Percentiles rank a stretch among this genome's conserved stretches.
These are phyloP conservation scores for Oligophagozyma castellii DNA, from an alignment of 1,139 yeast genomes.

Conservation along the genomic window DNA sequence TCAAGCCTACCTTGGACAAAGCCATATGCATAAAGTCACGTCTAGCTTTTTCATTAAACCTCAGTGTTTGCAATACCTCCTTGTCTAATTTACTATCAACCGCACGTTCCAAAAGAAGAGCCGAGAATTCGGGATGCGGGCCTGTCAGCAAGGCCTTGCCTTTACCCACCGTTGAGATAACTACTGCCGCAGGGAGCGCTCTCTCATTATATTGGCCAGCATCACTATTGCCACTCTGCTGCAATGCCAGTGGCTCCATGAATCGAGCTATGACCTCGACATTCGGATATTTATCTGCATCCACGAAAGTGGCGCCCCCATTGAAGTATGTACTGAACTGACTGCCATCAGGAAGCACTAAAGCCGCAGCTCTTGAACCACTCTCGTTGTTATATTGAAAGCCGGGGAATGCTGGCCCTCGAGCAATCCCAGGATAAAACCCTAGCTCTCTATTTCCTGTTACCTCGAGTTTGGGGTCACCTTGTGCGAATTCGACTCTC, in stretches of 20 bases:
- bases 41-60: slow-evolving; percentile 34
- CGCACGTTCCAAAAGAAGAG: slow-evolving; percentile 33
- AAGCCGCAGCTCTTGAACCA: slow-evolving; percentile 53
- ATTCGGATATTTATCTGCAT: slow-evolving; percentile 45
- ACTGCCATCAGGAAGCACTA: slow-evolving; percentile 30
- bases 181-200: slow-evolving; percentile 73
- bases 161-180: slow-evolving; percentile 52
- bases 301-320: slow-evolving; percentile 80
- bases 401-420: slow-evolving; percentile 74
- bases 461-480: slow-evolving; percentile 58
- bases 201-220: slow-evolving; percentile 23
- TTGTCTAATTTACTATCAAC: slow-evolving; percentile 25
- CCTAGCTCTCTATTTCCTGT: slow-evolving; percentile 70
- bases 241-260: slow-evolving; percentile 31
- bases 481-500: slow-evolving; percentile 72
- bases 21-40: slow-evolving; percentile 41
- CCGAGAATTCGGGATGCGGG: slow-evolving; percentile 78
- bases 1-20: slow-evolving; percentile 48
- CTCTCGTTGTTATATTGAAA: slow-evolving; percentile 62
- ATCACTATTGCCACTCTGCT: slow-evolving; percentile 20
- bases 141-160: slow-evolving; percentile 77
- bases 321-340: slow-evolving; percentile 36
- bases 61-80: slow-evolving; percentile 29
- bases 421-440: slow-evolving; percentile 68
- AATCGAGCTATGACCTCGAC: slow-evolving; percentile 67